Evolutionary conservation across 768 basidiomycete species (phyloP), one percentile per base, ranked within the genome.

Genomic region (Calocybe gangraenosa): DNA sequence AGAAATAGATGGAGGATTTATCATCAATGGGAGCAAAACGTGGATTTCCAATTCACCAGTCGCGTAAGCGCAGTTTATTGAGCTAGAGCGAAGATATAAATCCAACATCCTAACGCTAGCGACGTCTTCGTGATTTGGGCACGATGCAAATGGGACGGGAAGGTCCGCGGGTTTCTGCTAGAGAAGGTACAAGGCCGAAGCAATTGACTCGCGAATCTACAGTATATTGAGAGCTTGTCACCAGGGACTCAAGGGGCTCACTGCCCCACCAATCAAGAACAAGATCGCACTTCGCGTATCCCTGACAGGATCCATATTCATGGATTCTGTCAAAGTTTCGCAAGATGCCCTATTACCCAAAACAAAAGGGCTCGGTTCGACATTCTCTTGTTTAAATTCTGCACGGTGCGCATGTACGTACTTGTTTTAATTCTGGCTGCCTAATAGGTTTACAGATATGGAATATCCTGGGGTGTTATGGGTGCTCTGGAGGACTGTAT

Each of bases 41-140:
- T 98, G 95, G 95, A 98, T 98, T 59, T 81, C 92, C 11, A 96
- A 96, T 59, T 81, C 93, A 1, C 92, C 93, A 7, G 81, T 89
- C 43, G 92, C 93, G 83, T 90, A 59, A 65, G 84, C 28, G 28
- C 8, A 5, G 20, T 31, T 22, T n/a, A n/a, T 71, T 36, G 38
- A 8, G 30, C 32, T 37, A 50, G 5, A 20, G 19, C 14, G 6
- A 11, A 8, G 18, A 2, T 17, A 28, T 20, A 5, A 19, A 40
- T 17, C 11, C 48, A 43, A 42, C n/a, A 11, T 47, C 17, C 8
- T 44, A 11, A 31, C 11, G 25, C 7, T 35, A 92, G 89, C 1
- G 94, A 96, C 51, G 60, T 98, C 0, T 94, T 96, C 59, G 71
- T 98, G 21, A 70, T 98, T 17, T 98, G 95, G 95, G 95, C 95